Evolutionary conservation across 257 asterid genomes (phyloP), one percentile per base, ranked within the genome.

Genomic region (Solanum infundibuliforme): DNA sequence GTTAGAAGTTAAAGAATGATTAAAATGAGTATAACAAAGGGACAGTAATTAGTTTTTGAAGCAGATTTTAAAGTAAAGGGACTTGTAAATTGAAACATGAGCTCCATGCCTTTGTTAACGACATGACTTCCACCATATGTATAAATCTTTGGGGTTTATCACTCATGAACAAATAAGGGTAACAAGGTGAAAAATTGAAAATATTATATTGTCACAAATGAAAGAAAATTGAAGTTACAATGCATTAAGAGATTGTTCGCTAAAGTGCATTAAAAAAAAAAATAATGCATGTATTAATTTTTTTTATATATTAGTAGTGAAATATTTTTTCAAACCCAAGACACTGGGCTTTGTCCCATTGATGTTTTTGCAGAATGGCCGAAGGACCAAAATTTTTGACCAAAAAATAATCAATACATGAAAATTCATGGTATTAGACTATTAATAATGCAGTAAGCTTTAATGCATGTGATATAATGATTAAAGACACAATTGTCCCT

Each of bases 211-310:
- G n/a, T 52, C 62, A 18, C 62, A 52, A 52, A 18, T 55, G 65
- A 55, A 18, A 18, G 62, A 52, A 52, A 52, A 52, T 52, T 0
- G 65, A 18, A 55, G 65, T 55, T 0, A 55, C n/a, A 6, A 2
- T 2, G 21, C 8, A 39, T 0, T 55, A 18, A 18, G 0, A 55
- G 2, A 55, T 18, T 55, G 2, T 18, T 55, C 1, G 1, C 0
- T 55, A 55, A 0, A 55, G 65, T 55, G 65, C 2, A 55, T 55
- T 6, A 18, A 0, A 6, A 55, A 0, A 6, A 55, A 52, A 18
- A 52, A 18, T 1, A 32, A 32, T 4, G n/a, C 10, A 52, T 52
- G 62, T 52, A 52, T 16, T 52, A 16, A 6, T 1, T 12, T 48
- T 46, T 12, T 46, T 8, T 11, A 10, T 52, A 1, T 52, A 52